Evolutionary conservation across 2,329 filamentous ascomycete species (phyloP), one percentile per base, ranked within the genome.

Genomic region (Paramyrothecium roridum): DNA sequence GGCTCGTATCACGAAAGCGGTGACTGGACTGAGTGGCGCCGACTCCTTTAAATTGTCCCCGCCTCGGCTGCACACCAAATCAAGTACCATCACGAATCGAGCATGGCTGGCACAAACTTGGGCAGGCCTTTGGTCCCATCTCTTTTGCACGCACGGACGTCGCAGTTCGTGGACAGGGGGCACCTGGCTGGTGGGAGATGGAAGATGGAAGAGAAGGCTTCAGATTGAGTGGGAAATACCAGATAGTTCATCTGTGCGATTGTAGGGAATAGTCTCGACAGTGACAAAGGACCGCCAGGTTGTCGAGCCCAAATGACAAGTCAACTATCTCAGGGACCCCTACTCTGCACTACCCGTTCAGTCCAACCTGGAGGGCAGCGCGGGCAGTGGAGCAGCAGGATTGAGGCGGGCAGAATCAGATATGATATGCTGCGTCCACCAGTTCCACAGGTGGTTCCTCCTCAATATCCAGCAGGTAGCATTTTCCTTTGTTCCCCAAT

Each of bases 231-330:
- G 48, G 48, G 54, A 48, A 47, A 52, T 54, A 40, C n/a, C n/a
- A n/a, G n/a, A n/a, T n/a, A n/a, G n/a, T n/a, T 45, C 49, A 37
- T 17, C 43, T 21, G 16, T 10, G 37, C 37, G 30, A 26, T 22
- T 22, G 21, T 40, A 19, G n/a, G 13, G 16, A 48, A 50, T 49
- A 57, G 55, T 47, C 53, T 48, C 56, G 23, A 62, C 55, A 54
- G 52, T 50, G 59, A 55, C 55, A 56, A 33, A 47, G 37, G 17
- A 22, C 22, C 16, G 20, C 46, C 46, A n/a, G n/a, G n/a, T n/a
- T 3, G 23, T n/a, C 20, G 23, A n/a, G 19, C 23, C 46, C 20
- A 48, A 16, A 48, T 19, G n/a, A 21, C 40, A 21, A 21, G 20
- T 13, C 16, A 4, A 4, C 40, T 45, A n/a, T 7, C 40, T n/a